Conservation (phyloP, 345 rosid species). For the Eucalyptus camaldulensis region DNA sequence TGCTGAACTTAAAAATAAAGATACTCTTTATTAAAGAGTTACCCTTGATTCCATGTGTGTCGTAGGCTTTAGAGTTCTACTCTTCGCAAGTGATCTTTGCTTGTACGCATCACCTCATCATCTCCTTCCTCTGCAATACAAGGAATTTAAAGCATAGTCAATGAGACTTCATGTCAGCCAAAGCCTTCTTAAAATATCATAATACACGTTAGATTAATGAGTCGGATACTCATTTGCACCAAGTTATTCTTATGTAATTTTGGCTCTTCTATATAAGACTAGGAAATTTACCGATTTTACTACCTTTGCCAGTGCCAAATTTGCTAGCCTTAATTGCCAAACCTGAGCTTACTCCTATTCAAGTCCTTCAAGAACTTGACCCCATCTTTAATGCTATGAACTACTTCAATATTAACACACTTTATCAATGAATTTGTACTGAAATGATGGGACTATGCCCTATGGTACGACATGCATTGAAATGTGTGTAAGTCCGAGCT, state of each 20-base stretch:
- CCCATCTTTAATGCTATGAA: background rate
- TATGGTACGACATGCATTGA: background rate
- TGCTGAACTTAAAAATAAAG: no score
- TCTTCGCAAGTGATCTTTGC: background rate
- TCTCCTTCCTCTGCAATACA: background rate
- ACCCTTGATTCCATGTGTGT: no score
- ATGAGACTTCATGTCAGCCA: background rate
- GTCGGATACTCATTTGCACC: background rate
- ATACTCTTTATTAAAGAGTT: no score
- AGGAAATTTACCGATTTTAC: background rate
- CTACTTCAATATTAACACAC: background rate
- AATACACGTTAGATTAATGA: background rate
- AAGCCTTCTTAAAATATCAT: background rate
- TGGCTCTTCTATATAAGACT: background rate
- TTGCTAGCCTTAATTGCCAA: background rate
- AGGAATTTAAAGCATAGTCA: background rate
- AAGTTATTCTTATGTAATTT: background rate
- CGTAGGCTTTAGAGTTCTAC: background rate
- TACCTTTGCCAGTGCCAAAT: background rate
- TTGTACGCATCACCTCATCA: background rate
- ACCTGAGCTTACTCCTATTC: background rate
- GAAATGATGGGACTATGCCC: background rate
- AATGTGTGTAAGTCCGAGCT: background rate
- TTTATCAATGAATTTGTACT: background rate
- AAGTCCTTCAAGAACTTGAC: background rate